A percentile compares a stretch with the other conserved stretches of the same genome.
These are phyloP conservation scores for Mallotus japonicus DNA, from an alignment of 441 rosid genomes.

Conservation along the genomic window DNA sequence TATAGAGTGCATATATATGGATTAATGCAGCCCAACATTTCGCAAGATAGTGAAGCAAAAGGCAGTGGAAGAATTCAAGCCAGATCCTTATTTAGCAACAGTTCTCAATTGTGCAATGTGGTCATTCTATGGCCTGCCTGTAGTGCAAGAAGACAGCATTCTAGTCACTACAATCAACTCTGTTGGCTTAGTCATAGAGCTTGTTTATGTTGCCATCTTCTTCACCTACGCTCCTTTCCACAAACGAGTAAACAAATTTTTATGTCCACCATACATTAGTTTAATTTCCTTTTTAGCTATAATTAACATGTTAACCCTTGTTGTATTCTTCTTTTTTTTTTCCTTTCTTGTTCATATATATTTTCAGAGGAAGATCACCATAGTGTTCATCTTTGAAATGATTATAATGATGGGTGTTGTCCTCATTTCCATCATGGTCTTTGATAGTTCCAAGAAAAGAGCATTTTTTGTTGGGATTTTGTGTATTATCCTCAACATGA, in stretches of 20 bases:
- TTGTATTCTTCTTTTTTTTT: too few species aligned
- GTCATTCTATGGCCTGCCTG: constrained; percentile 67
- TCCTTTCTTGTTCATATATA: too few species aligned
- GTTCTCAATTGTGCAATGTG: constrained; percentile 66
- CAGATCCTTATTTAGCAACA: constrained; percentile 74
- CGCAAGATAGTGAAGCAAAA: constrained; percentile 43
- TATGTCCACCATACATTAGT: too few species aligned
- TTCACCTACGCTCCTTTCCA: constrained; percentile 36
- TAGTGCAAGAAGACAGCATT: constrained; percentile 53
- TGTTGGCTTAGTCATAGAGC: constrained; percentile 53
- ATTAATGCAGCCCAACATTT: constrained; percentile 56
- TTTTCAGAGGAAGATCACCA: constrained; percentile 41
- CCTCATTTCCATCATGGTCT: constrained; percentile 33
- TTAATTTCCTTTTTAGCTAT: neutral
- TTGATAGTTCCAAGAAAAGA: constrained; percentile 44
- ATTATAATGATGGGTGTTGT: constrained; percentile 41
- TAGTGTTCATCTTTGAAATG: constrained; percentile 39
- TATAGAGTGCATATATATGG: neutral
- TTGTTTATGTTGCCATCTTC: constrained; percentile 48
- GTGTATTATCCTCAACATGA: constrained; percentile 49
- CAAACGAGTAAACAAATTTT: constrained; percentile 31
- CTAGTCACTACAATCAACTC: constrained; percentile 62
- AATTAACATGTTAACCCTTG: too few species aligned
- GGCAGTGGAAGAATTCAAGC: constrained; percentile 49
- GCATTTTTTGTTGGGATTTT: constrained; percentile 52